A percentile compares a stretch with the other conserved stretches of the same genome.
These are phyloP conservation scores for Albugo candida DNA, from an alignment of 352 stramenopile genomes.

Conservation along the genomic window DNA sequence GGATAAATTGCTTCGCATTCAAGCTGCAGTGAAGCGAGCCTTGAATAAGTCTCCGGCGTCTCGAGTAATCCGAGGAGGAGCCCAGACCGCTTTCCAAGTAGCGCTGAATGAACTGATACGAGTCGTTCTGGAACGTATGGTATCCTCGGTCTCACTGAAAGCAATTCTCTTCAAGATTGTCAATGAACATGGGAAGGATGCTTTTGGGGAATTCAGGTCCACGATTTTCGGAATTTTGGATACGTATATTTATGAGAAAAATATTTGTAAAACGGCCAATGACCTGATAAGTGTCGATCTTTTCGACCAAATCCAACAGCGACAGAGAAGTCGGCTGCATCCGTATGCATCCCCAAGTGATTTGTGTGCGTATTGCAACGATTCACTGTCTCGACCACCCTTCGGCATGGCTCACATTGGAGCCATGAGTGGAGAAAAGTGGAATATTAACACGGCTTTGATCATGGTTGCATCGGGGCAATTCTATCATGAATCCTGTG, in stretches of 20 bases:
- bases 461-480: conserved; percentile 61
- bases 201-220: conserved; percentile 87
- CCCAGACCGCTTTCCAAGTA: conserved; percentile 73
- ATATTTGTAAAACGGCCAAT: conserved; percentile 77
- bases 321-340: conserved; percentile 50
- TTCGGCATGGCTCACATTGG: conserved; percentile 71
- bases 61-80: conserved; percentile 29
- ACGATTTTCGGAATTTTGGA: conserved; percentile 90
- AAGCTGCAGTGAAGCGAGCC: conserved; percentile 78
- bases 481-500: conserved; percentile 73
- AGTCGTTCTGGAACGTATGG: conserved; percentile 88
- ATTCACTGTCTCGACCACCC: conserved; percentile 50
- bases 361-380: conserved; percentile 61
- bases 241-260: conserved; percentile 83
- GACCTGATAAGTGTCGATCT: conserved; percentile 66
- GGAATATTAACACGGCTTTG: conserved; percentile 69
- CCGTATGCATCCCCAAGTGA: conserved; percentile 55
- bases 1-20: conserved; percentile 84
- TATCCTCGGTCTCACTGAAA: conserved; percentile 83
- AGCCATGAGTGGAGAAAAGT: conserved; percentile 31
- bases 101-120: conserved; percentile 83
- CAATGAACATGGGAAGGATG: conserved; percentile 82
- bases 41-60: conserved; percentile 53
- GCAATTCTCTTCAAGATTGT: conserved; percentile 91
- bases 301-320: conserved; percentile 63